Evolutionary conservation across 352 stramenopile genomes (phyloP), one percentile per base, ranked within the genome.

Genomic region (Blastocystis sp.): DNA sequence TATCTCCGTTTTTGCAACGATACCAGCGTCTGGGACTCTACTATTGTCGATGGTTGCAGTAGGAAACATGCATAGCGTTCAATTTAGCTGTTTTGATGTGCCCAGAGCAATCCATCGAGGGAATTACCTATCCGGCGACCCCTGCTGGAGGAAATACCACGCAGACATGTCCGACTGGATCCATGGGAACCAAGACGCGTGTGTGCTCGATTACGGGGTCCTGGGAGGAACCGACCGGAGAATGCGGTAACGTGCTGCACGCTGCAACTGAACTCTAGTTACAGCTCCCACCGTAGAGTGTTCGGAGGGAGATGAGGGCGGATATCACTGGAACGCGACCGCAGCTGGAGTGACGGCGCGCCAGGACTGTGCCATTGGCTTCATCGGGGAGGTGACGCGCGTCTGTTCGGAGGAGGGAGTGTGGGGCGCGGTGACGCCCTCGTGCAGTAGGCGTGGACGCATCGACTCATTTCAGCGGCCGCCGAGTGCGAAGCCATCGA

Each of bases 81-180:
- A 24, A 8, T 27, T 27, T 72, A 72, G 18, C 27, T 72, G n/a
- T 24, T 42, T 8, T 27, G 21, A 32, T 7, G 61, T 56, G 42
- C 49, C 29, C 38, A 16, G 7, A 21, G 32, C 49, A 72, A 16
- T 38, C 48, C 6, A 18, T 84, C 6, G 54, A 71, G 24, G 59
- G 40, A 1, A 54, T 84, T 36, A 84, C 34, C 40, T 84, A 38
- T 21, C 73, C 73, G 11, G 59, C 49, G 24, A 84, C 73, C 1
- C 1, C 16, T 21, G 49, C 49, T 3, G 32, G 53, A 27, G 18
- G 11, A 9, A 84, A 7, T 14, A 8, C 29, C 29, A 67, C 48
- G 44, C 7, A 21, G 11, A 14, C 49, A 4, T 85, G 75, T 48
- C 34, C 48, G 27, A 24, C 8, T 27, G 75, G 57, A 29, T 57